A percentile compares a stretch with the other conserved stretches of the same genome.
Conservation (phyloP, 139 green algal species). For the Chlamydomonas sp. region DNA sequence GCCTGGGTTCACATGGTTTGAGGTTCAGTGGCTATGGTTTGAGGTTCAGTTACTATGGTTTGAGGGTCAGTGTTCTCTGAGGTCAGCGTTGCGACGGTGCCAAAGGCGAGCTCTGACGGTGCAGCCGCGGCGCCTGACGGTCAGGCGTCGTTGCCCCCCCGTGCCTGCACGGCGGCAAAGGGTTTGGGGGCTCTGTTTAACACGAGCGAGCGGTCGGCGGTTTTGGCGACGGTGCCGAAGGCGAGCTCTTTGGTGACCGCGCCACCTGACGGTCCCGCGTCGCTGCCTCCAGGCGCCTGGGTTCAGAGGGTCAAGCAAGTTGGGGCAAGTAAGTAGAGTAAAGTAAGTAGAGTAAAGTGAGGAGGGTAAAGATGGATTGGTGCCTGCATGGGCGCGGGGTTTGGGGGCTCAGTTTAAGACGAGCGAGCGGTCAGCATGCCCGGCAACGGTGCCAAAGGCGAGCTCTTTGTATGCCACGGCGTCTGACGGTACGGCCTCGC, state of each 20-base stretch:
- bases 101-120: no score
- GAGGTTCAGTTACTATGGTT: not conserved
- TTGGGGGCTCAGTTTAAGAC: no score
- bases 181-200: no score
- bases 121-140: no score
- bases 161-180: no score
- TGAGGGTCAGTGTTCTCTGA: not conserved
- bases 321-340: not conserved
- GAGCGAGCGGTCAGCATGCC: slow-evolving; percentile 17
- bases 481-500: not conserved
- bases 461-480: not conserved
- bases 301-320: not conserved
- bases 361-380: not conserved
- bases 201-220: slow-evolving; percentile 27
- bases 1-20: not conserved
- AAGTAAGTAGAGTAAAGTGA: not conserved
- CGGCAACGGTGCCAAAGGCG: not conserved
- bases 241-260: not conserved
- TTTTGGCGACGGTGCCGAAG: not conserved
- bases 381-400: no score
- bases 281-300: not conserved
- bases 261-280: not conserved
- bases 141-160: no score
- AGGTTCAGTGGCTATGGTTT: not conserved
- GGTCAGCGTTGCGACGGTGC: not conserved